Percentiles rank a stretch among this genome's conserved stretches.
These are phyloP conservation scores for Fusarium odoratissimum DNA, from an alignment of 2,329 filamentous ascomycete species.

Conservation along the genomic window DNA sequence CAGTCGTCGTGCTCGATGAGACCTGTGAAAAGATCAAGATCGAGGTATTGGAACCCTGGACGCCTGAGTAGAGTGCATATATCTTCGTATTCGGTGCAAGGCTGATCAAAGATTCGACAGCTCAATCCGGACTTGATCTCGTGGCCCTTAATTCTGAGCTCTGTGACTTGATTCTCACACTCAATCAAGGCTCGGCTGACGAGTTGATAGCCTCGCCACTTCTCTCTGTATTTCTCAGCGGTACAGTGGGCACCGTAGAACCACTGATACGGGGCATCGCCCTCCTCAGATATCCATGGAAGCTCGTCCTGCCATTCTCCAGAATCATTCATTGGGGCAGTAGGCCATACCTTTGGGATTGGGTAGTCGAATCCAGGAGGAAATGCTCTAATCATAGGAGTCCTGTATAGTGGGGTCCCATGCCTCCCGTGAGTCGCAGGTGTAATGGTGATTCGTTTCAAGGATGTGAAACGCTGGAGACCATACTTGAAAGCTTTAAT, in stretches of 20 bases:
- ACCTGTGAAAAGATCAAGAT: not conserved
- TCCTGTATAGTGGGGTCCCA: not conserved
- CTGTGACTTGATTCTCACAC: not conserved
- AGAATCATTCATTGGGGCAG: not conserved
- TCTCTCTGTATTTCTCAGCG: not conserved
- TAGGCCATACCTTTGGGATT: not conserved
- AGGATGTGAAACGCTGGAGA: not conserved
- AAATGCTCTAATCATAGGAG: slow-evolving; percentile 6
- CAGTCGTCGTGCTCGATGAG: not conserved
- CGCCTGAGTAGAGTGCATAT: not conserved
- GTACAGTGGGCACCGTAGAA: not conserved
- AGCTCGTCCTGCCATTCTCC: not conserved
- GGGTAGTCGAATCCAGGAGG: slow-evolving; percentile 4
- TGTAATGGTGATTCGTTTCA: not conserved
- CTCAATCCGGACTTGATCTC: not conserved
- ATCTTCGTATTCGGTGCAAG: not conserved
- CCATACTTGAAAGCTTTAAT: slow-evolving; percentile 1
- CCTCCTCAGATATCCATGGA: not conserved
- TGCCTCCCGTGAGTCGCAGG: not conserved
- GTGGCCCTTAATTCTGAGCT: not conserved
- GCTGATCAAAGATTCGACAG: not conserved
- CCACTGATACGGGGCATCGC: not conserved
- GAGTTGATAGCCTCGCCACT: not conserved
- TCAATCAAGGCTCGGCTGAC: not conserved
- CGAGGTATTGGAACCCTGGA: not conserved